Percentiles rank a stretch among this genome's conserved stretches.
Evolutionary conservation across 116 monocot species (phyloP).

Genomic region (Trichopus zeylanicus): DNA sequence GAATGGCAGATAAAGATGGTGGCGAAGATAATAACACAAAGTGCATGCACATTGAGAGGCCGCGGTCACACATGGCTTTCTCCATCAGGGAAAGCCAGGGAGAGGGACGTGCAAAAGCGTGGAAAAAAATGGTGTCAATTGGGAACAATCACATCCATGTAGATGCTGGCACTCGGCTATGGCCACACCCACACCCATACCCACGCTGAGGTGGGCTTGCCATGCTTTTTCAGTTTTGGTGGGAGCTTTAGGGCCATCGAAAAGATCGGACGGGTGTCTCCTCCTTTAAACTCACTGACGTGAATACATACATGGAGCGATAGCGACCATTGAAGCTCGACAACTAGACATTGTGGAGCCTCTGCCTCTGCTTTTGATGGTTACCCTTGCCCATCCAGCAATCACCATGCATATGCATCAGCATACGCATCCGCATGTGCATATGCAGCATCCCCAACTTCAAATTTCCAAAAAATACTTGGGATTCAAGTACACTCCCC

Average conservation of each 20-base stretch:
- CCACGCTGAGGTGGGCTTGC: too few relatives aligned
- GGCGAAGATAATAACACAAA: neutral
- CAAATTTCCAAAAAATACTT: too few relatives aligned
- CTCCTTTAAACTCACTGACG: neutral
- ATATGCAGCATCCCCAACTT: too few relatives aligned
- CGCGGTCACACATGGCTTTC: slow-evolving; percentile 1
- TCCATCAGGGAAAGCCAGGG: slow-evolving; percentile 3
- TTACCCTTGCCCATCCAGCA: neutral
- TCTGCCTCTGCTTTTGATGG: too few relatives aligned
- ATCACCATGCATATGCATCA: neutral
- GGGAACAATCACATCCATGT: slow-evolving; percentile 5
- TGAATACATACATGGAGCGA: neutral
- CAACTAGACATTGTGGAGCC: slow-evolving; percentile 9
- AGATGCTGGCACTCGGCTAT: neutral
- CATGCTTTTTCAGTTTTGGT: too few relatives aligned
- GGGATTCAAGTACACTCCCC: neutral
- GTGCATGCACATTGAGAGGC: slow-evolving; percentile 7
- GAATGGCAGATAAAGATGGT: neutral
- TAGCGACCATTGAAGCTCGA: neutral
- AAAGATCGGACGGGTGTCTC: neutral
- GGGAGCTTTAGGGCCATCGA: neutral
- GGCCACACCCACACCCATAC: too few relatives aligned
- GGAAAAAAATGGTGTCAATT: slow-evolving; percentile 5
- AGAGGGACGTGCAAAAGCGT: neutral
- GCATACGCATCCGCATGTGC: too few relatives aligned